Percentiles rank a stretch among this genome's conserved stretches.
Conservation (phyloP, 768 basidiomycete species). For the Lactifluus piperatus region DNA sequence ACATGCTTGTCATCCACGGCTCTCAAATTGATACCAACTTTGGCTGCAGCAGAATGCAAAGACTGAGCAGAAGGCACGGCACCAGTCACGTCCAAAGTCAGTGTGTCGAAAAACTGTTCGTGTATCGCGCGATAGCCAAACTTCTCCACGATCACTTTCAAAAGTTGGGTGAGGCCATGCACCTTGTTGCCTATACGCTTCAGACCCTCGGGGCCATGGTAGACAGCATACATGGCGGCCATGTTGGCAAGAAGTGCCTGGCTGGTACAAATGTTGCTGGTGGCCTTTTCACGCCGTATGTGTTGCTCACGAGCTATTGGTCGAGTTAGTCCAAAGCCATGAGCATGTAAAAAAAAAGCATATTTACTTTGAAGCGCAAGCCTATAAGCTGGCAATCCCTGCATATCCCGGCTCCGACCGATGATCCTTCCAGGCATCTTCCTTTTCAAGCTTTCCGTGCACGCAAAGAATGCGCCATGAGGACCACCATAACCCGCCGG, state of each 20-base stretch:
- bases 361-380: conserved; percentile 87
- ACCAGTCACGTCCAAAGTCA: conserved; percentile 66
- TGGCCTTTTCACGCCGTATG: conserved; percentile 96
- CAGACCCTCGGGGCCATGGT: conserved; percentile 87
- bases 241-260: conserved; percentile 98
- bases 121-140: conserved; percentile 72
- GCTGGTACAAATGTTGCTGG: conserved; percentile 96
- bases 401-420: conserved; percentile 77
- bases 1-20: conserved; percentile 63
- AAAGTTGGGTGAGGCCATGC: conserved; percentile 76
- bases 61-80: conserved; percentile 45
- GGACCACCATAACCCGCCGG: conserved; percentile 97
- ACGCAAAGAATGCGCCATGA: conserved; percentile 96
- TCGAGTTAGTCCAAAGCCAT: neutral
- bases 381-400: conserved; percentile 84
- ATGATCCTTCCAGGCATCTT: conserved; percentile 99
- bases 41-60: conserved; percentile 60
- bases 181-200: conserved; percentile 81
- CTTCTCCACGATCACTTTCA: conserved; percentile 54
- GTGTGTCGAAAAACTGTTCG: conserved; percentile 81
- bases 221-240: conserved; percentile 98
- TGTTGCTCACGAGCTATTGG: conserved; percentile 87
- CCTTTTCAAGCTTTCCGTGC: conserved; percentile 83
- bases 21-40: conserved; percentile 77
- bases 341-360: neutral